These are phyloP conservation scores for Eragrostis tef DNA, from an alignment of 202 grass and related monocot species.

Conservation along the genomic window DNA sequence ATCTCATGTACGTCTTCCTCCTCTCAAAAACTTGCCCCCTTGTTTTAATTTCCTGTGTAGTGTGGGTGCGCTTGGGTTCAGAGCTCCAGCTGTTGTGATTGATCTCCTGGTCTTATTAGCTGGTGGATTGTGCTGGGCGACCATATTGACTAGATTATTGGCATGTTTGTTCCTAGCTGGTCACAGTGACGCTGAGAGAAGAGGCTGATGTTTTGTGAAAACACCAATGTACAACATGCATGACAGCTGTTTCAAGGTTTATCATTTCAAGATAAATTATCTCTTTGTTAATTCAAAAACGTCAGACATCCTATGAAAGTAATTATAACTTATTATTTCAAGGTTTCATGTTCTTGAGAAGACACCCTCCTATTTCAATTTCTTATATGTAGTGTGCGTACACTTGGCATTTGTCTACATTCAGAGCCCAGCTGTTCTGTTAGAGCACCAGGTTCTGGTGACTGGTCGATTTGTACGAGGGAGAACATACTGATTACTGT, in stretches of 20 bases:
- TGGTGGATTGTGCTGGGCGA: background rate
- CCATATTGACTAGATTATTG: background rate
- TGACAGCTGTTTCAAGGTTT: background rate
- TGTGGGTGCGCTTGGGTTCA: background rate
- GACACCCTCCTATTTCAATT: too few species aligned
- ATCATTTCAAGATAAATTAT: background rate
- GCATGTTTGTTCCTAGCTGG: background rate
- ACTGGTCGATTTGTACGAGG: too few species aligned
- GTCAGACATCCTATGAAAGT: too few species aligned
- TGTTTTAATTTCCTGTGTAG: background rate
- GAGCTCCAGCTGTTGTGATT: slow-evolving; percentile 14
- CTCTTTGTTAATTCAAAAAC: too few species aligned
- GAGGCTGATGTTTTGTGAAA: background rate
- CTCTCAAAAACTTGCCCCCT: background rate
- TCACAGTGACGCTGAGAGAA: background rate
- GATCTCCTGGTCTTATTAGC: background rate
- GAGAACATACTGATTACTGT: too few species aligned
- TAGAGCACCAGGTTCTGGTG: too few species aligned
- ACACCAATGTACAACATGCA: background rate
- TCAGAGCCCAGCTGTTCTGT: too few species aligned
- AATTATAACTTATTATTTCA: too few species aligned
- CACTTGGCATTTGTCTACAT: too few species aligned
- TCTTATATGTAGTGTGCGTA: too few species aligned
- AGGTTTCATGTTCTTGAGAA: too few species aligned
- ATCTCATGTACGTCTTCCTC: slow-evolving; percentile 74